phyloP scores from a whole-genome alignment of 257 asterid species.

The Gentiana dahurica region DNA sequence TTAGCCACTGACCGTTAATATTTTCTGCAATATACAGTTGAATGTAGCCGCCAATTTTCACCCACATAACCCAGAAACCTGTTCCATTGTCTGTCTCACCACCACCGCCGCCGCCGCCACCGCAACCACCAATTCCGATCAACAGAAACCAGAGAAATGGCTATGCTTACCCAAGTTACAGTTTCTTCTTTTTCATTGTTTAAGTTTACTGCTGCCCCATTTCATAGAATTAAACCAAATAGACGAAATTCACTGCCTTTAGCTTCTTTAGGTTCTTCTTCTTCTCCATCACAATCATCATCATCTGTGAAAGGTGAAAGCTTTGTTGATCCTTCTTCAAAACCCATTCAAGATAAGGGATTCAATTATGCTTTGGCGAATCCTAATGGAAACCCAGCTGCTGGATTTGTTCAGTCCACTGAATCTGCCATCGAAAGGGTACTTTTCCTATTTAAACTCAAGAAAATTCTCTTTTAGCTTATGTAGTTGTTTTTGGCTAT shows the following conservation, averaged over 20 bases:
- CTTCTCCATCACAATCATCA: conserved; percentile 43
- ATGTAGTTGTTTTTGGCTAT: no score
- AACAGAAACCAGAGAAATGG: conserved; percentile 24
- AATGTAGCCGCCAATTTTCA: no score
- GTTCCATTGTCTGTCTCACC: no score
- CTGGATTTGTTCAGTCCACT: conserved; percentile 37
- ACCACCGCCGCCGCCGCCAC: no score
- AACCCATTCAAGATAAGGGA: conserved; percentile 18
- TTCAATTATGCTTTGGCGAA: conserved; percentile 26
- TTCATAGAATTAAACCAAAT: conserved; percentile 8
- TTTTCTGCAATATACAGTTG: no score
- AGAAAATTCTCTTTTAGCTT: no score
- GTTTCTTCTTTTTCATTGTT: conserved; percentile 21
- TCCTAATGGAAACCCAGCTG: conserved; percentile 42
- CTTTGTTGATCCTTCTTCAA: conserved; percentile 28
- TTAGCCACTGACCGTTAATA: no score
- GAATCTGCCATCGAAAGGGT: conserved; percentile 75
- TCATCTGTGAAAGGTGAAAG: conserved; percentile 18
- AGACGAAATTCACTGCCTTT: conserved; percentile 15
- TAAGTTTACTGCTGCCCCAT: conserved; percentile 14
- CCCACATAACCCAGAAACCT: no score
- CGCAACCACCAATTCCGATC: no score
- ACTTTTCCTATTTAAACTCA: neutral
- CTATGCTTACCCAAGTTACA: conserved; percentile 27
- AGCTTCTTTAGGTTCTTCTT: conserved; percentile 25